Percentiles rank a stretch among this genome's conserved stretches.
phyloP scores from a whole-genome alignment of 139 green algal species.

The Picochlorum costavermella region DNA sequence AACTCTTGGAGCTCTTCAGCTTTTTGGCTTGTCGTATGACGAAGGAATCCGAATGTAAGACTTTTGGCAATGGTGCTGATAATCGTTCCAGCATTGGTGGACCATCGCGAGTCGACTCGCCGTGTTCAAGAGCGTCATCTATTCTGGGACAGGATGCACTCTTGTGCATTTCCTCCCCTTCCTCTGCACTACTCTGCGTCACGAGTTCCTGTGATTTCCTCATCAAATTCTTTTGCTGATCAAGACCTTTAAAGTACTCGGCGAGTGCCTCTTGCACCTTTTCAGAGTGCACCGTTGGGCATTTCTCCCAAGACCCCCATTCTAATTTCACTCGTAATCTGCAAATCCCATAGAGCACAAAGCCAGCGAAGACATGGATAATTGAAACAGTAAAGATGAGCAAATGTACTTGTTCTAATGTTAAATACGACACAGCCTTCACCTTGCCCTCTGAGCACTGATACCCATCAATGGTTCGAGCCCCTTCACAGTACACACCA shows the following conservation, averaged over 20 bases:
- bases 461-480: not conserved
- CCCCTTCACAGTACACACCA: not conserved
- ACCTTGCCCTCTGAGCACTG: conserved; percentile 2
- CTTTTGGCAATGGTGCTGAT: too few species aligned
- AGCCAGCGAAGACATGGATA: not conserved
- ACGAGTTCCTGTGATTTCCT: too few species aligned
- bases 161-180: too few species aligned
- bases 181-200: too few species aligned
- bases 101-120: too few species aligned
- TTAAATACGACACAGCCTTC: conserved; percentile 5
- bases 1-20: too few species aligned
- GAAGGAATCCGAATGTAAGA: too few species aligned
- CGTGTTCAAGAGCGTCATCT: too few species aligned
- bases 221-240: not conserved
- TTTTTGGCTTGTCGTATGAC: too few species aligned
- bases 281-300: not conserved
- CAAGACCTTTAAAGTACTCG: not conserved
- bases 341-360: conserved; percentile 3
- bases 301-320: conserved; percentile 4
- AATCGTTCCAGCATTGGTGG: too few species aligned
- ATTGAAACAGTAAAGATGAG: conserved; percentile 5
- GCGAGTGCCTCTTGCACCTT: not conserved
- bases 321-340: not conserved
- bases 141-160: too few species aligned
- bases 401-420: conserved; percentile 10